phyloP scores from a whole-genome alignment of 129 eudicot species.

The Artemisia annua region DNA sequence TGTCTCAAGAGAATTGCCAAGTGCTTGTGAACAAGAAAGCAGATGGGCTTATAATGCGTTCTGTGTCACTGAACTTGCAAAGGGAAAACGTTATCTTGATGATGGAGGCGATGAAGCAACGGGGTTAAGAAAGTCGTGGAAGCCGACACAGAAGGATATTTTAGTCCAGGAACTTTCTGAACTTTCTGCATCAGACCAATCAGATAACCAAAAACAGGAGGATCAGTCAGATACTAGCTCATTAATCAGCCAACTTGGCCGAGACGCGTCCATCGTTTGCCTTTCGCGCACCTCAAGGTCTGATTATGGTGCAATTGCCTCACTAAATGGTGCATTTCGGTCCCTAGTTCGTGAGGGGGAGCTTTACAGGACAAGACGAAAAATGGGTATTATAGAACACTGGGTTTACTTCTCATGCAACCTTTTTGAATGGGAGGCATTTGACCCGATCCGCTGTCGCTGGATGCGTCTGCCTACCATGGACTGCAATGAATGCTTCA shows the following conservation, averaged over 20 bases:
- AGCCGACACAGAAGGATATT: conserved; percentile 21
- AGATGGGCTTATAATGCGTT: conserved; percentile 48
- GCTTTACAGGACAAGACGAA: conserved; percentile 53
- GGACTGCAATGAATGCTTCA: conserved; percentile 63
- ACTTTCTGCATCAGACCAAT: conserved; percentile 31
- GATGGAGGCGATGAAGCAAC: conserved; percentile 24
- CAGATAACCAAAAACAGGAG: conserved; percentile 23
- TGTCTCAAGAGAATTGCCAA: conserved; percentile 51
- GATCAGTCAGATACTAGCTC: conserved; percentile 49
- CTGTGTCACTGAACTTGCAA: conserved; percentile 35
- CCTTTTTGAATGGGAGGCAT: conserved; percentile 77
- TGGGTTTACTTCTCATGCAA: conserved; percentile 82
- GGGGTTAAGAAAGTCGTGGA: conserved; percentile 31
- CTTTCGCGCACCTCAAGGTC: conserved; percentile 60
- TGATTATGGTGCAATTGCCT: conserved; percentile 60
- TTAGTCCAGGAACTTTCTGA: neutral
- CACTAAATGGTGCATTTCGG: conserved; percentile 45
- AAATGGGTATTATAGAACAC: conserved; percentile 56
- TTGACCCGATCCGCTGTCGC: conserved; percentile 59
- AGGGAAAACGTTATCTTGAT: conserved; percentile 45
- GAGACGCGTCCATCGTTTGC: conserved; percentile 59
- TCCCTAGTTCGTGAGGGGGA: conserved; percentile 51
- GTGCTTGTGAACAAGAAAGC: conserved; percentile 52
- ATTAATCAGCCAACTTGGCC: conserved; percentile 49
- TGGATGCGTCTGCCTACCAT: conserved; percentile 78